phyloP scores from a whole-genome alignment of 495 filamentous ascomycete genomes.

The Neurospora cerealis region DNA sequence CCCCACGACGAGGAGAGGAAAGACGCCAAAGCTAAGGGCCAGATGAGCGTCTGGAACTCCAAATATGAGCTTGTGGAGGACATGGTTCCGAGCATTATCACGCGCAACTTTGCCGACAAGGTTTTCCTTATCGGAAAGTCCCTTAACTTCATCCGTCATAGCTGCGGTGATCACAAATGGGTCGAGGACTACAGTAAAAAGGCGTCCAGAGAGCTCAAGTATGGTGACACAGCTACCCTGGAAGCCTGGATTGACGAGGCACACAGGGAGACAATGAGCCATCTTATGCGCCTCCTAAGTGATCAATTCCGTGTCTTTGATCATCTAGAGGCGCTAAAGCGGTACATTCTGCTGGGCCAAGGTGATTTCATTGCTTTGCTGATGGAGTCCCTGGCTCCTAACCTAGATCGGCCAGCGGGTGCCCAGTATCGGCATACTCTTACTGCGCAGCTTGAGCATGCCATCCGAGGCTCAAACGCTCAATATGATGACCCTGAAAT shows the following conservation, averaged over 20 bases:
- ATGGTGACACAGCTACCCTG: constrained; percentile 87
- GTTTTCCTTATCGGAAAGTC: constrained; percentile 97
- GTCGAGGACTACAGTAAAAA: constrained; percentile 93
- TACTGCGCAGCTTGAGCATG: constrained; percentile 94
- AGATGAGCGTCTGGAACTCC: constrained; percentile 93
- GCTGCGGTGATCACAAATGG: constrained; percentile 88
- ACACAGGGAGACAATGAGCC: constrained; percentile 94
- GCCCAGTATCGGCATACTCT: constrained; percentile 91
- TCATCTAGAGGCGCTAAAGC: constrained; percentile 85
- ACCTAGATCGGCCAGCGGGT: constrained; percentile 90
- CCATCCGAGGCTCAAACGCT: constrained; percentile 92
- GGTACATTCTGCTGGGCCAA: constrained; percentile 87
- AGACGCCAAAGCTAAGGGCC: constrained; percentile 50
- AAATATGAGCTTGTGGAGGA: constrained; percentile 81
- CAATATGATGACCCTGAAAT: constrained; percentile 94
- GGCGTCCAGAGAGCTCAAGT: constrained; percentile 81
- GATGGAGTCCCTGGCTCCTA: constrained; percentile 90
- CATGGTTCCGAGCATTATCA: constrained; percentile 90
- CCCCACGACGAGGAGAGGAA: constrained; percentile 31
- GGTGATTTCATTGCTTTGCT: constrained; percentile 96
- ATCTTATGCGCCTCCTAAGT: constrained; percentile 88
- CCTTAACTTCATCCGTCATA: constrained; percentile 94
- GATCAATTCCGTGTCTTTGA: constrained; percentile 89
- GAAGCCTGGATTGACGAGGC: constrained; percentile 92
- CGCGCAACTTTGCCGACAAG: constrained; percentile 84